Percentiles rank a stretch among this genome's conserved stretches.
These are phyloP conservation scores for Phytophthora sansomeana DNA, from an alignment of 352 stramenopile species.

Conservation along the genomic window DNA sequence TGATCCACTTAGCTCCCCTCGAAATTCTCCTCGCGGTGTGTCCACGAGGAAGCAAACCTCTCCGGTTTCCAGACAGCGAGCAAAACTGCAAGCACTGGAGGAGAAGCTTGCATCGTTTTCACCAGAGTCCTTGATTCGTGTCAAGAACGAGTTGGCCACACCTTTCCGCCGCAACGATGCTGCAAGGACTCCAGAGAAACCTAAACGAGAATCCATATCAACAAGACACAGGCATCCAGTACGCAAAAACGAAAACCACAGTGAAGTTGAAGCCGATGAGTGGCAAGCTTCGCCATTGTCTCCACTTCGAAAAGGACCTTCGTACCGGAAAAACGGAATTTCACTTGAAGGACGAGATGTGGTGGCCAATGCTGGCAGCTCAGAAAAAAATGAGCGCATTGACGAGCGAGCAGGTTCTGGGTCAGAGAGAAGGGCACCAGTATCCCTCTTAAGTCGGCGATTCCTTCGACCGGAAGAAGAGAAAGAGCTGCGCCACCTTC, in stretches of 20 bases:
- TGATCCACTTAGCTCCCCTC: conserved; percentile 8
- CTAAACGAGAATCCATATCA: conserved; percentile 4
- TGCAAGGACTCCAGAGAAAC: background rate
- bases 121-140: conserved; percentile 54
- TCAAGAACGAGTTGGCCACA: conserved; percentile 28
- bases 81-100: conserved; percentile 64
- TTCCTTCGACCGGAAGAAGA: conserved; percentile 73
- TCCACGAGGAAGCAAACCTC: conserved; percentile 33
- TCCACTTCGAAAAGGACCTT: conserved; percentile 50
- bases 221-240: background rate
- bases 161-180: conserved; percentile 3
- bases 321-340: conserved; percentile 66
- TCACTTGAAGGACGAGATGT: conserved; percentile 41
- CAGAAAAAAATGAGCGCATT: conserved; percentile 4
- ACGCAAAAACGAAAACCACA: background rate
- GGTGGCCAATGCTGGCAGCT: background rate
- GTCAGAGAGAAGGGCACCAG: conserved; percentile 1
- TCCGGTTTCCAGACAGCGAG: conserved; percentile 56
- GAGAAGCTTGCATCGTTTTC: conserved; percentile 63
- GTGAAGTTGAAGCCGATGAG: conserved; percentile 6
- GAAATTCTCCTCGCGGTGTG: background rate
- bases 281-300: conserved; percentile 55
- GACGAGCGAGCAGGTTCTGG: background rate
- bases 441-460: conserved; percentile 34
- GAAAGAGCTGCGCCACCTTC: conserved; percentile 52